Base-by-base conservation (phyloP, 1,284 basidiomycete species). In the Pseudozyma pruni region DNA sequence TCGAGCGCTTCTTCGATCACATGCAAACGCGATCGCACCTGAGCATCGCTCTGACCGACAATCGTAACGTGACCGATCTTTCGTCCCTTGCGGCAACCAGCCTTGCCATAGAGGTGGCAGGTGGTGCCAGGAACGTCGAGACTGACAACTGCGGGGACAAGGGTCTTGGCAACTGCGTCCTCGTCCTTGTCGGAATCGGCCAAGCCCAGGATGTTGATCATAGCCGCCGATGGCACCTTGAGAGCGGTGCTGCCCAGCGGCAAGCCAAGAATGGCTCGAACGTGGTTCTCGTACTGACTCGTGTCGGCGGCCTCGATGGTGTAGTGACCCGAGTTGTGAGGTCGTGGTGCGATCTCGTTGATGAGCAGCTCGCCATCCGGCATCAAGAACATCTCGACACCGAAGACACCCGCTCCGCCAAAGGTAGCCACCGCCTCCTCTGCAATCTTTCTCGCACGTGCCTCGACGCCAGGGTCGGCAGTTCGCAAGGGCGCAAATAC, bases 41-140 rank as follows among this genome's bases (percentile, higher is more conserved):
- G 87, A 1, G 92, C 90, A 76, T 97, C 94, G 1, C 88, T 90
- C 43, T 88, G 84, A 0, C 91, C 95, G 8, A 94, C 90, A 57
- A 98, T 81, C 23, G 94, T 98, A 80, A 98, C 89, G 83, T 98
- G 96, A 0, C 95, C 95, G 93, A 98, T 97, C 85, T 99, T 99
- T 54, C 95, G 86, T 11, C 94, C 95, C 74, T 89, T 90, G 40
- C 94, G 87, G 78, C 89, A 93, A 64, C 92, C 92, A 8, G 88
- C 85, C 84, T 99, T 99, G 39, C 95, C 96, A 82, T 98, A 98
- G 4, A 98, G 86, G 79, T 98, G 95, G 3, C 91, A 87, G 4
- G 88, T 87, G 0, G 92, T 89, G 3, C 96, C 95, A 0, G 91
- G 89, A 8, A 90, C 85, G 4, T 85, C 79, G 34, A 82, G 66